These are phyloP conservation scores for Neonectria faginata DNA, from an alignment of 2,329 filamentous ascomycete genomes.

Conservation along the genomic window DNA sequence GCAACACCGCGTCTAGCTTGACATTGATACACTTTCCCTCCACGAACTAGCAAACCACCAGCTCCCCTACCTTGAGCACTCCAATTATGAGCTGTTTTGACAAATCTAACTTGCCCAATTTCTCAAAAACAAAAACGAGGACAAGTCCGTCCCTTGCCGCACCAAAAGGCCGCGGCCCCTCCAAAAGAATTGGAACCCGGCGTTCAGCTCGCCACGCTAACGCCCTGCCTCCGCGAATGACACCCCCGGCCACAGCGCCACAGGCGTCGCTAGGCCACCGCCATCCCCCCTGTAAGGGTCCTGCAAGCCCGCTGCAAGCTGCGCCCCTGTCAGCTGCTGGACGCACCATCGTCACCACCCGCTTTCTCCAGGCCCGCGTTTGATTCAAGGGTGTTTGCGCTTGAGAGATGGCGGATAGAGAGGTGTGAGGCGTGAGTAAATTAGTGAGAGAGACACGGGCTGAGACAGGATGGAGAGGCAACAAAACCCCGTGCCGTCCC, in stretches of 20 bases:
- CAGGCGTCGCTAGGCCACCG: neutral
- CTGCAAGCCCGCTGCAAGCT: neutral
- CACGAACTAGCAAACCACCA: too few species aligned
- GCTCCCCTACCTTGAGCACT: too few species aligned
- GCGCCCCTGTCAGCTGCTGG: neutral
- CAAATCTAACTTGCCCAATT: too few species aligned
- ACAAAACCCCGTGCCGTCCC: constrained; percentile 38
- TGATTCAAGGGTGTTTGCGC: neutral
- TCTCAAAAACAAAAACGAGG: too few species aligned
- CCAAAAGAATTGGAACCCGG: constrained; percentile 16
- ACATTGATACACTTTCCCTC: too few species aligned
- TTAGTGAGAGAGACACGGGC: constrained; percentile 17
- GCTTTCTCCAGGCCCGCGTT: neutral
- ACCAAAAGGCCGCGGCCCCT: constrained; percentile 20
- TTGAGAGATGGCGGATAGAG: constrained; percentile 2
- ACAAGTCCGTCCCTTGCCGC: too few species aligned
- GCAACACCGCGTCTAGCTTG: too few species aligned
- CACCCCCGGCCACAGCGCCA: constrained; percentile 25
- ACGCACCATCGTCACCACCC: neutral
- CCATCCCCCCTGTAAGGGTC: neutral
- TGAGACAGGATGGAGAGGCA: constrained; percentile 14
- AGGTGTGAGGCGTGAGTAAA: neutral
- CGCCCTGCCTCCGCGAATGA: constrained; percentile 31
- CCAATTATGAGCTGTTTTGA: too few species aligned
- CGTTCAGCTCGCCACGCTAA: constrained; percentile 42